Conservation (phyloP, 768 basidiomycete genomes). For the Auriscalpium microsporum region DNA sequence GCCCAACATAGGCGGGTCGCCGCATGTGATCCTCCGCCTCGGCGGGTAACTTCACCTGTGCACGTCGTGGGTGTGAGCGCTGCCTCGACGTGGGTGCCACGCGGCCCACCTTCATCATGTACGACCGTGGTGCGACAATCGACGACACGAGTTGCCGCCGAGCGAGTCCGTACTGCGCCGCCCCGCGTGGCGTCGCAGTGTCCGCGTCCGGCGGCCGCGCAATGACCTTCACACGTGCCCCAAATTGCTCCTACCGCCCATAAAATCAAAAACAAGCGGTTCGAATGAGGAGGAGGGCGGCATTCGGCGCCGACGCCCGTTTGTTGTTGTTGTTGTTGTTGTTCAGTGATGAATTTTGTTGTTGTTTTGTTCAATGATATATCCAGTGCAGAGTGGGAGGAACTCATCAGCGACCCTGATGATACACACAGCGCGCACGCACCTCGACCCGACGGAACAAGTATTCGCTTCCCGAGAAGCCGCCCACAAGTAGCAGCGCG, state of each 20-base stretch:
- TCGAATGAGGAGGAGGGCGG: too few species aligned
- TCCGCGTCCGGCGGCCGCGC: conserved; percentile 81
- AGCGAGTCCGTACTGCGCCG: conserved; percentile 81
- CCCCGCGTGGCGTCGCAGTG: conserved; percentile 81
- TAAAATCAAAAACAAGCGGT: too few species aligned
- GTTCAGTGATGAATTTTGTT: too few species aligned
- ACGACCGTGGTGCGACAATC: conserved; percentile 74
- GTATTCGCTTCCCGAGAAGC: conserved; percentile 83
- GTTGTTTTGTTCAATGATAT: too few species aligned
- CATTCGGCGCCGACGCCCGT: too few species aligned
- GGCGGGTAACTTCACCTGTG: conserved; percentile 79
- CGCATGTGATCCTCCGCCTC: conserved; percentile 78
- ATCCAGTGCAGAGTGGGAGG: too few species aligned
- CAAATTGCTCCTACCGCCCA: conserved; percentile 50
- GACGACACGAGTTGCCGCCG: conserved; percentile 70
- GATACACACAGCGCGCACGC: conserved; percentile 32
- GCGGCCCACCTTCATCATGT: conserved; percentile 69
- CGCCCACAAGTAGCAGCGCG: conserved; percentile 83
- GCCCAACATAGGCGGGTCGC: conserved; percentile 76
- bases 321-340: too few species aligned
- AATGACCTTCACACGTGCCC: conserved; percentile 59
- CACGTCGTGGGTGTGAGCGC: not conserved
- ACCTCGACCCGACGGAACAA: conserved; percentile 74
- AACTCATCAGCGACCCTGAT: not conserved
- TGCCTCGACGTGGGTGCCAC: not conserved